Evolutionary conservation across 148 eudicot species (phyloP).

Genomic region (Limonium bicolor): DNA sequence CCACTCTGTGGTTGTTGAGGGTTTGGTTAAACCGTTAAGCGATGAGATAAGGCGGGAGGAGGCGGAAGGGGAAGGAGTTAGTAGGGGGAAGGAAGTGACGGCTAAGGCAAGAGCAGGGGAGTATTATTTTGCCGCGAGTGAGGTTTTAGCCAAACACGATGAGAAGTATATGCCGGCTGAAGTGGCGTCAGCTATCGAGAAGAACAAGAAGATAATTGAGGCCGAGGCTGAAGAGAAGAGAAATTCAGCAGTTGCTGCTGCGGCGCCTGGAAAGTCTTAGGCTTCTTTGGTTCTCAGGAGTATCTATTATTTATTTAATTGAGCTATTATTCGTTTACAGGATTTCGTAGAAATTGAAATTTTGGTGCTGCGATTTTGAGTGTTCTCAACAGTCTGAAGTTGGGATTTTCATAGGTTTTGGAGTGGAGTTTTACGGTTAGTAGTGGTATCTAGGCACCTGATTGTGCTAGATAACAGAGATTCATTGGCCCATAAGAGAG

Average conservation of each 20-base stretch:
- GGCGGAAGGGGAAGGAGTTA: slow-evolving; percentile 5
- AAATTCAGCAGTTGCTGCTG: slow-evolving; percentile 9
- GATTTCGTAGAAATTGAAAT: too few species aligned
- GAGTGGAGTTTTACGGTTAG: too few species aligned
- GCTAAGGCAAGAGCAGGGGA: slow-evolving; percentile 56
- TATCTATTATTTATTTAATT: too few species aligned
- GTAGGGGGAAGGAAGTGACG: slow-evolving; percentile 25
- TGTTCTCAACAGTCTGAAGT: too few species aligned
- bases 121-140: slow-evolving; percentile 65
- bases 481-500: too few species aligned
- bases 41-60: slow-evolving; percentile 31
- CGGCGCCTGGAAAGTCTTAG: too few species aligned
- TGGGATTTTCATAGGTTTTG: too few species aligned
- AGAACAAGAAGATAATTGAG: slow-evolving; percentile 54
- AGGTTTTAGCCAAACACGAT: slow-evolving; percentile 94
- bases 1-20: slow-evolving; percentile 95
- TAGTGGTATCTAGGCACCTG: too few species aligned
- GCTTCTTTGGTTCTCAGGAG: too few species aligned
- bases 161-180: slow-evolving; percentile 97
- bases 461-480: too few species aligned
- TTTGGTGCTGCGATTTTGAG: too few species aligned
- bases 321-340: too few species aligned
- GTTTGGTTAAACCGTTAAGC: slow-evolving; percentile 56
- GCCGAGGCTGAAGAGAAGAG: slow-evolving; percentile 24
- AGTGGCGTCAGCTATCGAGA: slow-evolving; percentile 79